These are phyloP conservation scores for Eimeria mitis DNA, from an alignment of 169 alveolate species.

Conservation along the genomic window DNA sequence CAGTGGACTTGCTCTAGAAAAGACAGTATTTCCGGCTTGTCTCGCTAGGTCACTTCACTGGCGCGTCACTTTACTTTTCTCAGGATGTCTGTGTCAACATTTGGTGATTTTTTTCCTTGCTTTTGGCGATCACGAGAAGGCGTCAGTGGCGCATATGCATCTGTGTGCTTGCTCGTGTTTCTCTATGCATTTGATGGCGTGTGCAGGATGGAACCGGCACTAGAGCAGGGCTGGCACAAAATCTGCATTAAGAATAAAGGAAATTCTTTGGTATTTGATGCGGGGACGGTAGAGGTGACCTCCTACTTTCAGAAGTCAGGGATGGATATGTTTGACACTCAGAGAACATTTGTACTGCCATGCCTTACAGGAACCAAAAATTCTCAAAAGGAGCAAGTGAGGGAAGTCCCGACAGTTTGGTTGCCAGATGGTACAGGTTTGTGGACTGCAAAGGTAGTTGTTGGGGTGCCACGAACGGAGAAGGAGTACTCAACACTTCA, in stretches of 20 bases:
- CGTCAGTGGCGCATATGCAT: neutral
- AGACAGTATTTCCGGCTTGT: neutral
- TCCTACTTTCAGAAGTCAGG: conserved; percentile 60
- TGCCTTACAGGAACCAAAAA: conserved; percentile 25
- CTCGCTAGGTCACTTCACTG: no score
- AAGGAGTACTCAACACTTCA: neutral
- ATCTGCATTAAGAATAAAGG: conserved; percentile 47
- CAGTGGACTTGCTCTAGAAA: neutral
- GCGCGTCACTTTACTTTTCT: neutral
- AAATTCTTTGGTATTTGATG: conserved; percentile 48
- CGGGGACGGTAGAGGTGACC: conserved; percentile 61
- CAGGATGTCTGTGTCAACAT: neutral
- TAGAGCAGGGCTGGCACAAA: conserved; percentile 42
- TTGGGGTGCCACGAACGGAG: conserved; percentile 14
- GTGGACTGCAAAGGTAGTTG: conserved; percentile 65
- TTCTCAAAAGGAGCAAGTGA: neutral
- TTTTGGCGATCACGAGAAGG: neutral
- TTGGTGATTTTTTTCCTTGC: neutral
- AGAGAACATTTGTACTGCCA: conserved; percentile 67
- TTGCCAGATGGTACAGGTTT: conserved; percentile 80
- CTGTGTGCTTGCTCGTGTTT: neutral
- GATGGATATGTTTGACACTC: conserved; percentile 37
- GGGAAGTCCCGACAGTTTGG: conserved; percentile 54
- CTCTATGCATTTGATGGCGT: neutral
- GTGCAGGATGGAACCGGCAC: conserved; percentile 13